Conservation (phyloP, 2,329 filamentous ascomycete genomes). For the Clarireedia homoeocarpa region DNA sequence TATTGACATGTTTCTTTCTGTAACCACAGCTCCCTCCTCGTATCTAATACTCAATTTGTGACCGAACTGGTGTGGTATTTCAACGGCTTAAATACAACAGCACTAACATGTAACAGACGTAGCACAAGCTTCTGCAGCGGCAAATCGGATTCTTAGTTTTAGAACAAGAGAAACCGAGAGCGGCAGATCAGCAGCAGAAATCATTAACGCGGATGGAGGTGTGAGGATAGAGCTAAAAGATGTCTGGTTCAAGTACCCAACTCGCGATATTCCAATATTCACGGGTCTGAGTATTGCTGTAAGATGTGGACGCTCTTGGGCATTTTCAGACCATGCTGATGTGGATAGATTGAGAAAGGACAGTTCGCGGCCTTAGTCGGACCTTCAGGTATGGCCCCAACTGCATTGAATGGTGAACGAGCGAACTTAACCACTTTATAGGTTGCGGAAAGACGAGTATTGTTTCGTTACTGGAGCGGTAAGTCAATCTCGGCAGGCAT, state of each 20-base stretch:
- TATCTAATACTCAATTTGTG: too few species aligned
- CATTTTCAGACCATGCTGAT: constrained; percentile 8
- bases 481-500: not conserved
- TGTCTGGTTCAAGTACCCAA: constrained; percentile 54
- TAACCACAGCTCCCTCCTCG: not conserved
- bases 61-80: too few species aligned
- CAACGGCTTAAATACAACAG: too few species aligned
- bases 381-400: constrained; percentile 35
- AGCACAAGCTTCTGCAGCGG: constrained; percentile 49
- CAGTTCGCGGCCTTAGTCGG: constrained; percentile 51
- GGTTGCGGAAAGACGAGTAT: constrained; percentile 46
- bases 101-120: constrained; percentile 32
- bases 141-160: constrained; percentile 48
- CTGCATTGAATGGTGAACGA: too few species aligned
- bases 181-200: constrained; percentile 8
- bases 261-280: constrained; percentile 49
- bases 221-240: constrained; percentile 49
- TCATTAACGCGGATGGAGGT: constrained; percentile 32
- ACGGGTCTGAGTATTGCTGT: constrained; percentile 50
- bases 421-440: too few species aligned
- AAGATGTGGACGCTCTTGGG: not conserved
- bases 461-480: constrained; percentile 53
- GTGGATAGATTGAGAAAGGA: constrained; percentile 27
- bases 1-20: not conserved
- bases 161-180: constrained; percentile 12